Evolutionary conservation across 768 basidiomycete species (phyloP), one percentile per base, ranked within the genome.

Genomic region (Rhodotorula toruloides): DNA sequence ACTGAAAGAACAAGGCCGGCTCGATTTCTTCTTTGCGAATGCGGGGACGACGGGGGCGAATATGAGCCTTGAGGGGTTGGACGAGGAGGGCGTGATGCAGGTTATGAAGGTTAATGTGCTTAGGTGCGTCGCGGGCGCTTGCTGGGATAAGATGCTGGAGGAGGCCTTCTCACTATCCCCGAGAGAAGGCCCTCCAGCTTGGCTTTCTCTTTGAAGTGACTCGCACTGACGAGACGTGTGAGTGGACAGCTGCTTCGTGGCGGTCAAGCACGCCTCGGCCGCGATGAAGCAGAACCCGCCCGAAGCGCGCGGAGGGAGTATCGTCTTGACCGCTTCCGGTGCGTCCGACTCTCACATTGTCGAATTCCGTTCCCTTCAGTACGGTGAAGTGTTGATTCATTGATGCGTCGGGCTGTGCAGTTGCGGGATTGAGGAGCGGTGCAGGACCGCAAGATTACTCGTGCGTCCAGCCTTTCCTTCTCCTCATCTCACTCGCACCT

Each of bases 11-110:
- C 87, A 93, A 75, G 91, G 91, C 14, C 83, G 85, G 65, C 81
- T 97, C 19, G 93, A 97, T 72, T 86, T 93, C 69, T 96, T 96
- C 81, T 97, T 92, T 76, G 93, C 93, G 40, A 96, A 97, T 76
- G 92, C 73, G 2, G 73, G 69, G 13, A 67, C 44, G 17, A 47
- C 63, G 21, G 63, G 70, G 4, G 37, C 19, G 25, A 60, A 64
- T 61, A 3, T 56, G 14, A 8, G 7, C 22, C 40, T 60, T 22
- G 32, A 43, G 14, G 13, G n/a, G 5, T 25, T 53, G 39, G 81
- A 85, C 1, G 78, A 83, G 4, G 85, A 88, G 62, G 79, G 77
- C 42, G 93, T 88, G 77, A 87, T 85, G 82, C 83, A 88, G 55
- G 81, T 81, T 25, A 85, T 93, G 83, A 81, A 87, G 59, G 79